phyloP scores from a whole-genome alignment of 2,329 filamentous ascomycete genomes.

The Penicillium sp. region DNA sequence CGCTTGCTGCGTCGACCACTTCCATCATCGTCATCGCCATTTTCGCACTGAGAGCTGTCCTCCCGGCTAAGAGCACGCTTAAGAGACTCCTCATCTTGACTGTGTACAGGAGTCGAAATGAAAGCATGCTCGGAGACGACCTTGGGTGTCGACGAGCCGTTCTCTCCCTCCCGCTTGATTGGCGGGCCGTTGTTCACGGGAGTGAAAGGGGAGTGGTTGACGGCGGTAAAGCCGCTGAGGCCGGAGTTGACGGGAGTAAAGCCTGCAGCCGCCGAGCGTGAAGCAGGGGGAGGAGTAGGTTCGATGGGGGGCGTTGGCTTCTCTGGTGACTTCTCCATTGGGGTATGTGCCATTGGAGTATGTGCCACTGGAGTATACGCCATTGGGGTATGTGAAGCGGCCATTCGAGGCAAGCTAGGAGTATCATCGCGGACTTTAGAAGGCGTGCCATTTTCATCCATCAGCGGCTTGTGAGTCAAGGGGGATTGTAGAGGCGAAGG shows the following conservation, averaged over 20 bases:
- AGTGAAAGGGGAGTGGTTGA: constrained; percentile 52
- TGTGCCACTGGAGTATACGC: constrained; percentile 7
- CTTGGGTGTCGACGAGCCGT: constrained; percentile 59
- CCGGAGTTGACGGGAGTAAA: constrained; percentile 71
- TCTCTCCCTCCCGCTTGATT: constrained; percentile 54
- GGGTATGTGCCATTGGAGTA: constrained; percentile 47
- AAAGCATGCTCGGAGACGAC: constrained; percentile 63
- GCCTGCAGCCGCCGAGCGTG: constrained; percentile 45
- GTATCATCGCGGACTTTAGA: constrained; percentile 60
- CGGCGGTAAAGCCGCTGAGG: constrained; percentile 56
- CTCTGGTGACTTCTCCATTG: constrained; percentile 37
- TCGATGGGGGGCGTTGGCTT: constrained; percentile 38
- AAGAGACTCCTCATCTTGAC: constrained; percentile 55
- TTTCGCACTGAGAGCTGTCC: constrained; percentile 44
- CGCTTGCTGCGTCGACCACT: constrained; percentile 84
- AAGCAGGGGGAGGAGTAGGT: constrained; percentile 35
- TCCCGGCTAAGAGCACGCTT: constrained; percentile 74
- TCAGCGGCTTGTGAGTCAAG: constrained; percentile 53
- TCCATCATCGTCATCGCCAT: constrained; percentile 59
- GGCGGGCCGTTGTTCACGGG: constrained; percentile 40
- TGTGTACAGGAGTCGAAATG: constrained; percentile 57
- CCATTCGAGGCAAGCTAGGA: constrained; percentile 60
- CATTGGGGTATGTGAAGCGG: constrained; percentile 55
- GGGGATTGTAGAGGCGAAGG: constrained; percentile 73
- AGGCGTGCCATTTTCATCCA: constrained; percentile 46